Percentiles rank a stretch among this genome's conserved stretches.
Evolutionary conservation across 1,139 yeast genomes (phyloP).

Genomic region (Hanseniaspora sp.): DNA sequence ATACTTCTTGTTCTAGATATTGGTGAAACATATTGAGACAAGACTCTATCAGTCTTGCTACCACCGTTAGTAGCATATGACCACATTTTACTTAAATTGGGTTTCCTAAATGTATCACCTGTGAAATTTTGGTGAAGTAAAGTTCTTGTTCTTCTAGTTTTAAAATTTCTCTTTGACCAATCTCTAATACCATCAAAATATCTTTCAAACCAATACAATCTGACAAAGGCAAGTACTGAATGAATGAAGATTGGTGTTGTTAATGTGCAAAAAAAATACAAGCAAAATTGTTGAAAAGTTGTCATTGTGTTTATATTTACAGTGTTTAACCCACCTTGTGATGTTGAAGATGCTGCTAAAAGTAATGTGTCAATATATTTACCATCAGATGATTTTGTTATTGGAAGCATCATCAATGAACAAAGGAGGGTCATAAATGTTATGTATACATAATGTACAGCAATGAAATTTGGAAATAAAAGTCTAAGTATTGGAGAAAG

Average conservation of each 20-base stretch:
- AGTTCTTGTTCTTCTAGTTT: constrained; percentile 72
- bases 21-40: constrained; percentile 4
- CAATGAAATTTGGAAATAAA: constrained; percentile 61
- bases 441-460: constrained; percentile 65
- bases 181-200: constrained; percentile 73
- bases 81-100: not conserved
- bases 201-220: constrained; percentile 82
- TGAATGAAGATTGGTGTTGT: constrained; percentile 88
- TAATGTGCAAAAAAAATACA: constrained; percentile 49
- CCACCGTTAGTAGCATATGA: not conserved
- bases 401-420: constrained; percentile 66
- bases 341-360: constrained; percentile 60
- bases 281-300: constrained; percentile 65
- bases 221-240: constrained; percentile 62
- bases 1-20: constrained; percentile 4
- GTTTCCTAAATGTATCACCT: not conserved
- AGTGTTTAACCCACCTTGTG: constrained; percentile 89
- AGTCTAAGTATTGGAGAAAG: constrained; percentile 41
- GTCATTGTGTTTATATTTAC: constrained; percentile 50
- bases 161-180: constrained; percentile 59
- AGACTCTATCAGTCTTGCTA: constrained; percentile 1
- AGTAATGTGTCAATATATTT: constrained; percentile 71
- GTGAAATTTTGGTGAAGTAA: constrained; percentile 31
- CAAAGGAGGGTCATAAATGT: constrained; percentile 45
- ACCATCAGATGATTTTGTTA: constrained; percentile 36